Base-by-base conservation (phyloP, 179 eudicot genomes). In the Heliamphora pulchella region DNA sequence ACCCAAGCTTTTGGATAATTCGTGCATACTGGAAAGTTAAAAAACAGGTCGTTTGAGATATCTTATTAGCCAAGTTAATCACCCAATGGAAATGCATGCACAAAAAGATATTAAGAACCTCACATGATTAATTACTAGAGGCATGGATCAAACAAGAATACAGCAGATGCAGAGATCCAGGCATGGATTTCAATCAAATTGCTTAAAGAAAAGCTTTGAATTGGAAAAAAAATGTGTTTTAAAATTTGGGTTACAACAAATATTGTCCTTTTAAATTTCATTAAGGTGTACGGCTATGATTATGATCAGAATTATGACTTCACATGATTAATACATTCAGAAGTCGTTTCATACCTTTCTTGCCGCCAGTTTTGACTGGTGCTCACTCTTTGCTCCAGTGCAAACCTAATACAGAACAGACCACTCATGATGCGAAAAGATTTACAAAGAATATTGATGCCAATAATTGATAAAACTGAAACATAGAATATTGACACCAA, bases 331-430 rank as follows among this genome's bases (percentile, higher is more conserved):
- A 15, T 48, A n/a, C 66, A 63, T 54, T 47, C 58, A 54, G 79
- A 9, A 22, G 10, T 47, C 62, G 17, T 39, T 14, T 53, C 61
- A 76, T 77, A 90, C 94, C 92, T 94, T 94, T 39, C 94, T 87
- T 31, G 98, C 97, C 2, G 95, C 98, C 59, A 92, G 68, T 79
- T 86, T 91, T n/a, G 98, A 91, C 54, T 92, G 93, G 6, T 86
- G 83, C 80, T 94, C 98, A 48, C 94, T 92, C 89, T 93, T 93
- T 62, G 98, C 98, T 79, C 98, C 98, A n/a, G 98, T 93, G 75
- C 98, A 94, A 48, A 91, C 96, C 96, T 91, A 67, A 31, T 63
- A 22, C 54, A 18, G 51, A 63, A 55, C 6, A 4, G 31, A 31
- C 31, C 31, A 31, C 31, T 31, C 31, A 31, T 31, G 31, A 31